phyloP scores from a whole-genome alignment of 495 filamentous ascomycete genomes.

The Penicillium odoratum region DNA sequence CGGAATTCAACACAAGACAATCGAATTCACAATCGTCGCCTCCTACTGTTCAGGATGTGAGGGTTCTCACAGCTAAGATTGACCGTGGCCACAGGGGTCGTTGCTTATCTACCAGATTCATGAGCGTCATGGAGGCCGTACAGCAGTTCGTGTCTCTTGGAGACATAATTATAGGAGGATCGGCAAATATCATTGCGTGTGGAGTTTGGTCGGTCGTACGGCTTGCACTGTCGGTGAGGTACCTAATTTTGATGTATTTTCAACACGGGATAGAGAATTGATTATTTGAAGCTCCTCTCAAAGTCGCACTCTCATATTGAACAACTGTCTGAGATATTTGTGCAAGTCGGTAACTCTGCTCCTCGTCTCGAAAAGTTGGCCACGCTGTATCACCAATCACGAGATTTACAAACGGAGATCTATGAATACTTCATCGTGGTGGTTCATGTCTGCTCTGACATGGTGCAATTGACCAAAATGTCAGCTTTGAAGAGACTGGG shows the following conservation, averaged over 20 bases:
- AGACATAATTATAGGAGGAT: slow-evolving; percentile 43
- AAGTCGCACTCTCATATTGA: slow-evolving; percentile 33
- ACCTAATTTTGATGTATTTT: too few species aligned
- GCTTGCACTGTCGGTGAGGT: too few species aligned
- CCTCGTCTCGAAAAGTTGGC: slow-evolving; percentile 42
- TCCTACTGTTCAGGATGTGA: slow-evolving; percentile 30
- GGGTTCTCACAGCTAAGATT: slow-evolving; percentile 44
- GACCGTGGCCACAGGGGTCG: slow-evolving; percentile 24
- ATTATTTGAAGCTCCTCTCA: not conserved
- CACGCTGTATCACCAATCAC: slow-evolving; percentile 41
- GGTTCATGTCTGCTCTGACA: slow-evolving; percentile 39
- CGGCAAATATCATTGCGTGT: slow-evolving; percentile 46
- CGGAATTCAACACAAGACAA: slow-evolving; percentile 26
- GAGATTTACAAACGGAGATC: slow-evolving; percentile 34
- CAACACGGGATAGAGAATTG: not conserved
- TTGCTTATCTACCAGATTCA: slow-evolving; percentile 43
- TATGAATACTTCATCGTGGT: slow-evolving; percentile 47
- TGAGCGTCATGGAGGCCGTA: slow-evolving; percentile 40
- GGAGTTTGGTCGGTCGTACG: slow-evolving; percentile 44
- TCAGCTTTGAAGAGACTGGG: slow-evolving; percentile 25
- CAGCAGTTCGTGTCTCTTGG: slow-evolving; percentile 47
- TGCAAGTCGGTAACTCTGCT: slow-evolving; percentile 37
- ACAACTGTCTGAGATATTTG: slow-evolving; percentile 42
- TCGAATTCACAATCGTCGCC: slow-evolving; percentile 19
- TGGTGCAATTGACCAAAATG: slow-evolving; percentile 36